Evolutionary conservation across 164 flowering plant species (phyloP).

Genomic region (Vitis labrusca): DNA sequence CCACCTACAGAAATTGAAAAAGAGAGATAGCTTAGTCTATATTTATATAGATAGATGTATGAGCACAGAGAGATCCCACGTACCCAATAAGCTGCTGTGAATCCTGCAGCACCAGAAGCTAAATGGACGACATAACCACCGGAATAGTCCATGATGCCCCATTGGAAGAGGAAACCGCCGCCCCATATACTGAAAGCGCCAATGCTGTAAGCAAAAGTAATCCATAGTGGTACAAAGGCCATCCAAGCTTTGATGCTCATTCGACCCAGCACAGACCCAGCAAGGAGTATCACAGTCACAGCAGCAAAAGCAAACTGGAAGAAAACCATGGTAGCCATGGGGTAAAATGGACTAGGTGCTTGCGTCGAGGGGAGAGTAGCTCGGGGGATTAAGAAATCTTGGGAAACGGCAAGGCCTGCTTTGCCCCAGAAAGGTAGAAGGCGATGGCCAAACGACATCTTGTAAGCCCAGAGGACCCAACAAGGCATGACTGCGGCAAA

Average conservation of each 20-base stretch:
- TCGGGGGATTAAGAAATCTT: conserved; percentile 29
- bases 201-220: conserved; percentile 30
- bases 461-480: conserved; percentile 49
- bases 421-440: conserved; percentile 52
- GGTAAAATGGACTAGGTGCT: conserved; percentile 13
- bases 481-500: conserved; percentile 56
- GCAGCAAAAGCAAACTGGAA: conserved; percentile 34
- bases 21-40: no score
- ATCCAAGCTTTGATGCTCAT: conserved; percentile 41
- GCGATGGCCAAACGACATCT: conserved; percentile 49
- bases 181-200: conserved; percentile 37
- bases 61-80: no score
- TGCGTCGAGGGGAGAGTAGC: conserved; percentile 34
- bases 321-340: conserved; percentile 29
- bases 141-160: conserved; percentile 37
- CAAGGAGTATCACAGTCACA: conserved; percentile 27
- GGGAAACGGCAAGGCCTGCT: conserved; percentile 43
- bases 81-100: conserved; percentile 36
- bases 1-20: conserved; percentile 15
- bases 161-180: conserved; percentile 38
- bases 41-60: no score
- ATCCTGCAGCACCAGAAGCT: conserved; percentile 32
- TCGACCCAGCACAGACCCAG: conserved; percentile 30
- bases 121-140: conserved; percentile 39
- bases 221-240: conserved; percentile 34